phyloP scores from a whole-genome alignment of 345 rosid species.

The Viola odorata region DNA sequence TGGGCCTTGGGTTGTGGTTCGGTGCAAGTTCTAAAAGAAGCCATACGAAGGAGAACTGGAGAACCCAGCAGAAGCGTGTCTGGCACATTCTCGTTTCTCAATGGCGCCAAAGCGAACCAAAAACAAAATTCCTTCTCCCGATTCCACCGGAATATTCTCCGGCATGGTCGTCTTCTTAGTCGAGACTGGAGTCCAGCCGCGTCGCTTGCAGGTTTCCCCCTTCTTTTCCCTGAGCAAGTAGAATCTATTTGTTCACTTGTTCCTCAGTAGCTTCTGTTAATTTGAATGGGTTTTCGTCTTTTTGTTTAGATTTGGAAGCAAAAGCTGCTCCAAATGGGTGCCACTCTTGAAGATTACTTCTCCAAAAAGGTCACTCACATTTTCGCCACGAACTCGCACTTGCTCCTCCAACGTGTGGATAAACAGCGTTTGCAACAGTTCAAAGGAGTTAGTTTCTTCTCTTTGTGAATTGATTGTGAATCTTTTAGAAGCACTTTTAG shows the following conservation, averaged over 20 bases:
- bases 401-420: conserved; percentile 39
- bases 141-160: conserved; percentile 64
- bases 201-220: conserved; percentile 68
- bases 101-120: conserved; percentile 76
- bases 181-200: conserved; percentile 60
- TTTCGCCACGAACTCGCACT: conserved; percentile 44
- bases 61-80: background rate
- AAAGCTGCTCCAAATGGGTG: conserved; percentile 84
- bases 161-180: conserved; percentile 62
- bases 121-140: conserved; percentile 35
- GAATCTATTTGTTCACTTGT: background rate
- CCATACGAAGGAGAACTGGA: background rate
- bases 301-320: conserved; percentile 70
- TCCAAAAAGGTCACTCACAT: conserved; percentile 58
- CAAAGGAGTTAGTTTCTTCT: conserved; percentile 45
- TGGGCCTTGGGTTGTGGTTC: background rate
- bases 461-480: background rate
- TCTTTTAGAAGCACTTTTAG: background rate
- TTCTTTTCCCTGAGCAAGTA: background rate
- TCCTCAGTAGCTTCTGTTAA: background rate
- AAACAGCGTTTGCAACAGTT: conserved; percentile 36
- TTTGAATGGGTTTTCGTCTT: background rate
- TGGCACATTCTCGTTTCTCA: background rate
- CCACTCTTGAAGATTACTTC: conserved; percentile 42
- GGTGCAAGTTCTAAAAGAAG: background rate